These are phyloP conservation scores for Micractinium conductrix DNA, from an alignment of 139 green algal species.

Conservation along the genomic window DNA sequence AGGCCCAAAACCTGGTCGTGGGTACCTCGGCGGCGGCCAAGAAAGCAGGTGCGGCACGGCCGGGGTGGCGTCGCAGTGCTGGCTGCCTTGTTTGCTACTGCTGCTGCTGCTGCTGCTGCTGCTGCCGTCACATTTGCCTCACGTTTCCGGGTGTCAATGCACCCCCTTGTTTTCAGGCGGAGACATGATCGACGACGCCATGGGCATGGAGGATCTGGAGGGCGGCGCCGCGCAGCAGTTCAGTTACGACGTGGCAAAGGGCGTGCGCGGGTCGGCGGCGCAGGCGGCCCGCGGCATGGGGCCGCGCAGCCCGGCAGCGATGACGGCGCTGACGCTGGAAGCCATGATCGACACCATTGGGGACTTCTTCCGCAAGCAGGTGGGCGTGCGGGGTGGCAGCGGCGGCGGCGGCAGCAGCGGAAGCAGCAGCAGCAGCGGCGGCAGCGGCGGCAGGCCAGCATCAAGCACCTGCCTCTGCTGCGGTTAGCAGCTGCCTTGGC, in stretches of 20 bases:
- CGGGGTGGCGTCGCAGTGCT: not conserved
- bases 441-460: too few relatives aligned
- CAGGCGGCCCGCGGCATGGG: constrained; percentile 10
- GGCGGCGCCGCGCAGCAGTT: not conserved
- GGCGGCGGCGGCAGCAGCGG: too few relatives aligned
- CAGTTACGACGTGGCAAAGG: constrained; percentile 28
- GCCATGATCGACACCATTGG: constrained; percentile 66
- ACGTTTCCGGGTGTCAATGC: too few relatives aligned
- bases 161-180: not conserved
- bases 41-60: constrained; percentile 16
- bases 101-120: not conserved
- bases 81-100: not conserved
- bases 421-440: too few relatives aligned
- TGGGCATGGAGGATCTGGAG: constrained; percentile 24
- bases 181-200: constrained; percentile 40
- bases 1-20: constrained; percentile 45
- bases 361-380: constrained; percentile 79
- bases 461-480: too few relatives aligned
- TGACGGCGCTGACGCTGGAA: constrained; percentile 58
- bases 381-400: too few relatives aligned
- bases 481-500: too few relatives aligned
- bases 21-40: constrained; percentile 42
- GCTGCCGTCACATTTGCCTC: too few relatives aligned
- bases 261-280: not conserved
- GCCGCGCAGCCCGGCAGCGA: constrained; percentile 16